Conservation (phyloP, 805 yeast species). For the Saturnispora gosingensis region DNA sequence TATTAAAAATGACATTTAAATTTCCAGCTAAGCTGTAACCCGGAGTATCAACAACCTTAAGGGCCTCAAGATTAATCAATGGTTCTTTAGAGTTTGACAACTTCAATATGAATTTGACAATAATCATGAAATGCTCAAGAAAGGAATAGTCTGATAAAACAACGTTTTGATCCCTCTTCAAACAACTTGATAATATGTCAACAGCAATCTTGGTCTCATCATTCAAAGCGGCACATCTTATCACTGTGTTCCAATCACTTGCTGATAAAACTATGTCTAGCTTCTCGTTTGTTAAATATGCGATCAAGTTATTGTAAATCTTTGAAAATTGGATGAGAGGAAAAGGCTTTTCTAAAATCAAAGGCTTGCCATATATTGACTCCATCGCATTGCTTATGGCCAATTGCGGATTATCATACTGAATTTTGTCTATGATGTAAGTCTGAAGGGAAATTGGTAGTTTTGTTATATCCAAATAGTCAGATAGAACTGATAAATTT, state of each 20-base stretch:
- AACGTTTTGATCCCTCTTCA: conserved; percentile 39
- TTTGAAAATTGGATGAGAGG: conserved; percentile 25
- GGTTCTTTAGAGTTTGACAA: conserved; percentile 25
- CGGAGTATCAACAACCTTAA: conserved; percentile 8
- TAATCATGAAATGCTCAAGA: conserved; percentile 27
- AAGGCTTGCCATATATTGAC: conserved; percentile 25
- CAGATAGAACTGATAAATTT: conserved; percentile 30
- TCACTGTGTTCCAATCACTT: conserved; percentile 24
- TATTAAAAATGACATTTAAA: conserved; percentile 15
- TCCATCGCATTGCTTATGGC: conserved; percentile 37
- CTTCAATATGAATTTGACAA: conserved; percentile 21
- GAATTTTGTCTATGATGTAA: conserved; percentile 46
- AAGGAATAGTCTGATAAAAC: conserved; percentile 49
- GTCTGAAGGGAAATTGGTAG: conserved; percentile 69
- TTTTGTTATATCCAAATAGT: conserved; percentile 61
- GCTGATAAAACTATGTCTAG: conserved; percentile 17
- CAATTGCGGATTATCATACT: conserved; percentile 45
- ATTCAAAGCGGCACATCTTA: conserved; percentile 20
- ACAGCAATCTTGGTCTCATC: conserved; percentile 26
- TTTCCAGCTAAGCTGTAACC: conserved; percentile 14
- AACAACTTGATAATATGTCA: conserved; percentile 38
- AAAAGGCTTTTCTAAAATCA: conserved; percentile 12
- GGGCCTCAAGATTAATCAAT: conserved; percentile 18
- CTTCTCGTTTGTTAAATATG: conserved; percentile 23
- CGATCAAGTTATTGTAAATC: conserved; percentile 27